These are phyloP conservation scores for Leucoagaricus sp. DNA, from an alignment of 1,284 basidiomycete species.

Conservation along the genomic window DNA sequence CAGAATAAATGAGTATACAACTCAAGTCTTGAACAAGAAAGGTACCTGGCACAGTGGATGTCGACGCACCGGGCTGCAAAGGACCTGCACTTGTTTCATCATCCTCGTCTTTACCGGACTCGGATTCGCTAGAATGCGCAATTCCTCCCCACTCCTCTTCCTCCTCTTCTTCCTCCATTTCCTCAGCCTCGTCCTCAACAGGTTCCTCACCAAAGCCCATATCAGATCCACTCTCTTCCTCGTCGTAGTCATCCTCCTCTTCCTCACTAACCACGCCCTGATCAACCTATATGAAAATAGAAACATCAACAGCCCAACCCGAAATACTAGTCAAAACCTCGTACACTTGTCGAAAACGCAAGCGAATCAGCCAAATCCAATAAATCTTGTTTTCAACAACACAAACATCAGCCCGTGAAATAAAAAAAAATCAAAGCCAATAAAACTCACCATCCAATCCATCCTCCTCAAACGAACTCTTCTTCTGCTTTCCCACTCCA, in stretches of 20 bases:
- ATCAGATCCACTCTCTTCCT: constrained; percentile 5
- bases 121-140: constrained; percentile 21
- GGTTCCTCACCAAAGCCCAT: background rate
- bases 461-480: constrained; percentile 53
- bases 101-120: background rate
- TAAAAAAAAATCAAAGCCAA: background rate
- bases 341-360: constrained; percentile 22
- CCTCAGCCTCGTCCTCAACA: constrained; percentile 13
- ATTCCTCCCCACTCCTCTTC: constrained; percentile 36
- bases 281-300: too few relatives aligned
- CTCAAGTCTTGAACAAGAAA: too few relatives aligned
- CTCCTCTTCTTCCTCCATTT: constrained; percentile 19
- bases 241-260: constrained; percentile 32
- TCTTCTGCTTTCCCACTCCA: constrained; percentile 40
- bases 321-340: constrained; percentile 27
- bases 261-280: constrained; percentile 10
- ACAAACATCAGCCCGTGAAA: background rate
- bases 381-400: constrained; percentile 40
- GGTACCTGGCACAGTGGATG: background rate
- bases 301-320: constrained; percentile 13
- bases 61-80: constrained; percentile 11
- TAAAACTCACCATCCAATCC: constrained; percentile 54
- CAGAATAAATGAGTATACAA: too few relatives aligned
- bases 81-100: background rate
- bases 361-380: constrained; percentile 55